These are phyloP conservation scores for Bocquillonia castaneifolia DNA, from an alignment of 441 rosid species.

Conservation along the genomic window DNA sequence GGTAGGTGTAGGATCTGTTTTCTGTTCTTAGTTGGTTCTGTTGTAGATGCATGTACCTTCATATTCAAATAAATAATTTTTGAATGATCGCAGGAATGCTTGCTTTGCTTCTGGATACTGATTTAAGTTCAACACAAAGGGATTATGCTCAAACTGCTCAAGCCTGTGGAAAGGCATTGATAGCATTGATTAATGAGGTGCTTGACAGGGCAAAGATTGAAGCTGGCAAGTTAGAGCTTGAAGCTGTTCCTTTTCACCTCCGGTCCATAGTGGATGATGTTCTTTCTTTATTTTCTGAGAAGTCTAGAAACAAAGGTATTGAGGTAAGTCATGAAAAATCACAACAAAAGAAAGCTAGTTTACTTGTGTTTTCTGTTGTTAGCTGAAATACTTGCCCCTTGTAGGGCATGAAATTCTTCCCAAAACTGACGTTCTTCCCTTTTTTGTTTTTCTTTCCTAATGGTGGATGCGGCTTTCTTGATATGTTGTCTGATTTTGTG, in stretches of 20 bases:
- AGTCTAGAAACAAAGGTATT: conserved; percentile 75
- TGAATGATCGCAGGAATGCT: conserved; percentile 65
- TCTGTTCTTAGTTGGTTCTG: conserved; percentile 9
- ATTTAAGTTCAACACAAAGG: conserved; percentile 76
- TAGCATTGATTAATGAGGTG: conserved; percentile 89
- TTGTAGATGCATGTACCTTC: conserved; percentile 8
- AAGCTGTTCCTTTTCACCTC: conserved; percentile 69
- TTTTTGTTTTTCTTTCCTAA: conserved; percentile 21
- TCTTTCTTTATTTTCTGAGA: conserved; percentile 86
- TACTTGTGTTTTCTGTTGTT: not conserved
- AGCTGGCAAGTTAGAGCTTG: conserved; percentile 86
- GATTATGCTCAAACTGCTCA: conserved; percentile 96
- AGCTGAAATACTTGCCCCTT: not conserved
- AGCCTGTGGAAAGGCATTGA: conserved; percentile 89
- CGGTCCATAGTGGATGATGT: conserved; percentile 89
- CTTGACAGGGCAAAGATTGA: conserved; percentile 98
- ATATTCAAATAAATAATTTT: not conserved
- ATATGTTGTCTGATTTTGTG: conserved; percentile 1
- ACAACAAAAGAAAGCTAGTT: not conserved
- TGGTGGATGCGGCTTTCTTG: conserved; percentile 18
- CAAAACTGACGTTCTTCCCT: conserved; percentile 23
- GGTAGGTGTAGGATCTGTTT: conserved; percentile 40
- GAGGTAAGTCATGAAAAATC: conserved; percentile 51
- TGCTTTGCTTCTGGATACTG: conserved; percentile 81
- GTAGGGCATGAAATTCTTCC: not conserved